Conservation (phyloP, 345 rosid species). For the Excoecaria cochinchinensis region DNA sequence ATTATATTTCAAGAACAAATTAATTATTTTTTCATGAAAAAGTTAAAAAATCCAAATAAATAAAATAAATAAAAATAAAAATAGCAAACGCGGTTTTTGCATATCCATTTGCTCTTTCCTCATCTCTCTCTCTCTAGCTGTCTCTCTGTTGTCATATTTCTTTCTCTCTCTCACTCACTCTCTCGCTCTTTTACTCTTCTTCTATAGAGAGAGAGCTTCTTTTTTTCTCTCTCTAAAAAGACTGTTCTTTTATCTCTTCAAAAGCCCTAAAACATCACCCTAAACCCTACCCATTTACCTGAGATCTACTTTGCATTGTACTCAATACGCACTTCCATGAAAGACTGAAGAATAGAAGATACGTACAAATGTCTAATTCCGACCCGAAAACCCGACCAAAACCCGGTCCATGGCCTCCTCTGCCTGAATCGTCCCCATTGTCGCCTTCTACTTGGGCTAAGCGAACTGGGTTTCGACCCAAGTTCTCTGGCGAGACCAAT, state of each 20-base stretch:
- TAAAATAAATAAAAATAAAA: not conserved
- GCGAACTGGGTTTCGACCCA: conserved; percentile 87
- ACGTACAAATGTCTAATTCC: conserved; percentile 52
- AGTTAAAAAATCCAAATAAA: not conserved
- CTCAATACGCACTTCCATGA: not conserved
- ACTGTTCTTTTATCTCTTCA: not conserved
- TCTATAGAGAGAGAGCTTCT: not conserved
- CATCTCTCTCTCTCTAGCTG: conserved; percentile 7
- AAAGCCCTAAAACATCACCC: not conserved
- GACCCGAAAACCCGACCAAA: conserved; percentile 68
- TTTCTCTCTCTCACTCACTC: not conserved
- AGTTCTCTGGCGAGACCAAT: conserved; percentile 90
- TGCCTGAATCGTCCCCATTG: conserved; percentile 68
- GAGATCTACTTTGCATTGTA: conserved; percentile 30
- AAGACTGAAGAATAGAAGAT: conserved; percentile 16
- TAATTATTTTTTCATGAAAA: not conserved
- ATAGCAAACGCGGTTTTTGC: conserved; percentile 29
- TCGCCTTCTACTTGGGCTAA: conserved; percentile 97
- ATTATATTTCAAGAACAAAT: not conserved
- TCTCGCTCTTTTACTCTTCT: too few relatives aligned
- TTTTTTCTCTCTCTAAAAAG: conserved; percentile 6
- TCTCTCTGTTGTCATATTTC: conserved; percentile 9
- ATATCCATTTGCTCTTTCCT: not conserved
- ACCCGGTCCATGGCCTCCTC: conserved; percentile 71
- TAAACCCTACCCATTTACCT: conserved; percentile 18